Evolutionary conservation across 1,139 yeast genomes (phyloP).

Genomic region (Diutina sp.): DNA sequence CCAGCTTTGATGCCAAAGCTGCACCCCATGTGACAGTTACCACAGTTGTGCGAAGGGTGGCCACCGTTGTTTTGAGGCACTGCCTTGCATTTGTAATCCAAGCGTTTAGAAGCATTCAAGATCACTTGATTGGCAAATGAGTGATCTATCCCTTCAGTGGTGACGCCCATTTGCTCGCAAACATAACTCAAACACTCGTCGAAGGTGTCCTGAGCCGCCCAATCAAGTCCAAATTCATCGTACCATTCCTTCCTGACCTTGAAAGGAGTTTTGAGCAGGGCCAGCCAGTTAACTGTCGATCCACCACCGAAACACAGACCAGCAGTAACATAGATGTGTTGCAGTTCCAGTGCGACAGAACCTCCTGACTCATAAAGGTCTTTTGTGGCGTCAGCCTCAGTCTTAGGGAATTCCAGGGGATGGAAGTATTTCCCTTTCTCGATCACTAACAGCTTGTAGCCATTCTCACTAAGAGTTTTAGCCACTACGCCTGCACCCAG

Average conservation of each 20-base stretch:
- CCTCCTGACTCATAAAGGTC: slow-evolving; percentile 33
- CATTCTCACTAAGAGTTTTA: slow-evolving; percentile 31
- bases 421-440: slow-evolving; percentile 41
- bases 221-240: slow-evolving; percentile 32
- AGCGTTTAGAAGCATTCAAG: slow-evolving; percentile 32
- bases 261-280: slow-evolving; percentile 40
- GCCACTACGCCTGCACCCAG: slow-evolving; percentile 49
- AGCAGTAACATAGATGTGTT: slow-evolving; percentile 30
- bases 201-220: slow-evolving; percentile 31
- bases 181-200: slow-evolving; percentile 39
- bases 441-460: slow-evolving; percentile 32
- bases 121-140: slow-evolving; percentile 35
- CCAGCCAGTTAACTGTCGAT: slow-evolving; percentile 52
- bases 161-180: slow-evolving; percentile 38
- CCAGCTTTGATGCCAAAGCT: slow-evolving; percentile 45
- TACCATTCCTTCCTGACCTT: slow-evolving; percentile 46
- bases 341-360: slow-evolving; percentile 17
- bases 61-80: slow-evolving; percentile 40
- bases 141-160: slow-evolving; percentile 25
- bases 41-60: slow-evolving; percentile 35
- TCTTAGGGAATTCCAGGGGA: slow-evolving; percentile 22
- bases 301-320: slow-evolving; percentile 54
- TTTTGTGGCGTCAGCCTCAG: slow-evolving; percentile 24
- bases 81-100: slow-evolving; percentile 29
- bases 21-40: slow-evolving; percentile 42